Evolutionary conservation across 371 early-diverging fungal species (phyloP).

Genomic region (Rhizopus microsporus): DNA sequence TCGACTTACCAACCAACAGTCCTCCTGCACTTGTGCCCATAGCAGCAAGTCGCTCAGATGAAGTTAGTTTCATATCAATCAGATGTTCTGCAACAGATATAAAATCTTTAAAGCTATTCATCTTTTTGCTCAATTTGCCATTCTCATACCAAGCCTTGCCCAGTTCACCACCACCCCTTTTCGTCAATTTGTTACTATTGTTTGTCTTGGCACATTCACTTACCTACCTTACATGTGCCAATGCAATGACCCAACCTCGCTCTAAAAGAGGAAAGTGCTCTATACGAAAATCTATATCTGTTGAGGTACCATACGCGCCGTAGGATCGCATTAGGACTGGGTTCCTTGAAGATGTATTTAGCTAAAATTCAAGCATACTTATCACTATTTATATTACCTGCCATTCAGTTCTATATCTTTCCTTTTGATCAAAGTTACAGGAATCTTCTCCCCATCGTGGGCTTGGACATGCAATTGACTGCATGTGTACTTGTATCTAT

Average conservation of each 20-base stretch:
- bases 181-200: neutral
- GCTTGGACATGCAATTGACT: conserved; percentile 55
- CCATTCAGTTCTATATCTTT: conserved; percentile 52
- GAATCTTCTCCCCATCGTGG: conserved; percentile 54
- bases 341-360: conserved; percentile 32
- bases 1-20: conserved; percentile 50
- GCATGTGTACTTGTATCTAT: conserved; percentile 50
- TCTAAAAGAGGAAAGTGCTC: conserved; percentile 77
- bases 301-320: conserved; percentile 83
- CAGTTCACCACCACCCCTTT: conserved; percentile 82
- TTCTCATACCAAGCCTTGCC: conserved; percentile 77
- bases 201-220: neutral
- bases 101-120: conserved; percentile 72
- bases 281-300: conserved; percentile 81
- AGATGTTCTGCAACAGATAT: conserved; percentile 69
- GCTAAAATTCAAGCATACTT: neutral
- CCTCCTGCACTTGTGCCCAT: conserved; percentile 85
- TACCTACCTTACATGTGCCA: conserved; percentile 80
- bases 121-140: conserved; percentile 70
- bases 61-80: conserved; percentile 52
- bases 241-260: conserved; percentile 81
- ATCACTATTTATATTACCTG: conserved; percentile 25
- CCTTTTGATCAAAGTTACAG: conserved; percentile 70
- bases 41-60: conserved; percentile 56
- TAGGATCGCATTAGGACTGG: conserved; percentile 79